phyloP scores from a whole-genome alignment of 495 filamentous ascomycete species.

The Podospora australis region DNA sequence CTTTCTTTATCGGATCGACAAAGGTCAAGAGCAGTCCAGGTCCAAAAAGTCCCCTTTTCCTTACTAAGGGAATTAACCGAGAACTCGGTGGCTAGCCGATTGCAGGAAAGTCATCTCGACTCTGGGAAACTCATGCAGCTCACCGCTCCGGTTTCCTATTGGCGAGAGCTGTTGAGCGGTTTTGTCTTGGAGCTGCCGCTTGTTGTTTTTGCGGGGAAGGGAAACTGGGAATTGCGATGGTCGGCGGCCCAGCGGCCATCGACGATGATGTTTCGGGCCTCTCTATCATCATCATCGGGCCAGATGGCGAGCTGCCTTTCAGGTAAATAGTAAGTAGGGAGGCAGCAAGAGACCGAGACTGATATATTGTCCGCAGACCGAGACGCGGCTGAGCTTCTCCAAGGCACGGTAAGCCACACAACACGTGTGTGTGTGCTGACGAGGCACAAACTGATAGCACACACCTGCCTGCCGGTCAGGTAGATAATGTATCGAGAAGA shows the following conservation, averaged over 20 bases:
- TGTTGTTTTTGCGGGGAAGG: not conserved
- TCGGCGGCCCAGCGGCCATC: not conserved
- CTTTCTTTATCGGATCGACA: too few species aligned
- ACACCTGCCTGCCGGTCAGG: too few species aligned
- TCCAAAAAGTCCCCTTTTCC: too few species aligned
- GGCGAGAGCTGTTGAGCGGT: not conserved
- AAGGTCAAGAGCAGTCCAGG: too few species aligned
- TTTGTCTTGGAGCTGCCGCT: not conserved
- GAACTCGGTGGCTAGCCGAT: too few species aligned
- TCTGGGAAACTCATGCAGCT: conserved; percentile 1
- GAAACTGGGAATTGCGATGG: not conserved
- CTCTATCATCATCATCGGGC: too few species aligned
- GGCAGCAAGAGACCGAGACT: not conserved
- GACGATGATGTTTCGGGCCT: not conserved
- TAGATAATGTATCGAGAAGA: too few species aligned
- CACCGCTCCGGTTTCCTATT: not conserved
- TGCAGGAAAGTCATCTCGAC: too few species aligned
- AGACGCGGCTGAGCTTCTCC: not conserved
- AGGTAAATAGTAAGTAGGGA: not conserved
- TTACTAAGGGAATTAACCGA: too few species aligned
- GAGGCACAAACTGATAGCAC: too few species aligned
- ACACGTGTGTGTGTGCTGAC: not conserved
- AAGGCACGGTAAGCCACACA: not conserved
- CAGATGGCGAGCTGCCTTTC: not conserved
- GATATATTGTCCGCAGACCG: not conserved